A percentile compares a stretch with the other conserved stretches of the same genome.
Evolutionary conservation across 495 filamentous ascomycete species (phyloP).

Genomic region (Neurospora sp.): DNA sequence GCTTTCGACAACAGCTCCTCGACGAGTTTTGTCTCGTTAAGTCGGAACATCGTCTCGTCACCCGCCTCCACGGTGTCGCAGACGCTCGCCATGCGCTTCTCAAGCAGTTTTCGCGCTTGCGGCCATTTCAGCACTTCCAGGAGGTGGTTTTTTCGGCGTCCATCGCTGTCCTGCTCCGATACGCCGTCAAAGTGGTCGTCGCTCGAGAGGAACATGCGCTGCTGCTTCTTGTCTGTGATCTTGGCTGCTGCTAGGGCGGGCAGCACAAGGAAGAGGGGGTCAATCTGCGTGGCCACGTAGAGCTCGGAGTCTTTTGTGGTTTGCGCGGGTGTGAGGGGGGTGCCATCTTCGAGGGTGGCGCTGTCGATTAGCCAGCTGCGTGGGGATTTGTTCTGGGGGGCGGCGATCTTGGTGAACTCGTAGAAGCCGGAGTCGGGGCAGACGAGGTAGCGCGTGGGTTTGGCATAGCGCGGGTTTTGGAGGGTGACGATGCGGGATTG

Average conservation of each 20-base stretch:
- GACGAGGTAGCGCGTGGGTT: slow-evolving; percentile 63
- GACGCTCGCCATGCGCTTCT: slow-evolving; percentile 44
- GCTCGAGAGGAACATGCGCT: slow-evolving; percentile 60
- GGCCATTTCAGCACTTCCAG: slow-evolving; percentile 44
- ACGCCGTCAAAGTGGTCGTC: slow-evolving; percentile 73
- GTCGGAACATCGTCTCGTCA: slow-evolving; percentile 71
- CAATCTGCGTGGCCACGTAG: slow-evolving; percentile 72
- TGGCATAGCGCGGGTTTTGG: slow-evolving; percentile 61
- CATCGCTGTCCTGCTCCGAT: slow-evolving; percentile 32
- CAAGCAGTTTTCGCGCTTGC: slow-evolving; percentile 24
- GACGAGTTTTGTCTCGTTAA: slow-evolving; percentile 62
- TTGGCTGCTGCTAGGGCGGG: slow-evolving; percentile 44
- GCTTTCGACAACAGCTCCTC: slow-evolving; percentile 61
- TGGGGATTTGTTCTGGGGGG: slow-evolving; percentile 44
- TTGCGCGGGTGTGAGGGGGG: slow-evolving; percentile 6
- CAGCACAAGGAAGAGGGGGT: slow-evolving; percentile 75
- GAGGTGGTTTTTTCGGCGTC: slow-evolving; percentile 30
- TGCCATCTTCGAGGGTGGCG: slow-evolving; percentile 15
- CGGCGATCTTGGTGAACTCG: slow-evolving; percentile 72
- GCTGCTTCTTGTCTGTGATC: slow-evolving; percentile 34
- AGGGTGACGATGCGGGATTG: slow-evolving; percentile 66
- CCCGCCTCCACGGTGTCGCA: slow-evolving; percentile 75
- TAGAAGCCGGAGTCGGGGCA: slow-evolving; percentile 72
- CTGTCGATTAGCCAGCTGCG: slow-evolving; percentile 59
- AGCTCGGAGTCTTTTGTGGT: slow-evolving; percentile 55